phyloP scores from a whole-genome alignment of 495 filamentous ascomycete genomes.

The Trichoderma erinaceum region DNA sequence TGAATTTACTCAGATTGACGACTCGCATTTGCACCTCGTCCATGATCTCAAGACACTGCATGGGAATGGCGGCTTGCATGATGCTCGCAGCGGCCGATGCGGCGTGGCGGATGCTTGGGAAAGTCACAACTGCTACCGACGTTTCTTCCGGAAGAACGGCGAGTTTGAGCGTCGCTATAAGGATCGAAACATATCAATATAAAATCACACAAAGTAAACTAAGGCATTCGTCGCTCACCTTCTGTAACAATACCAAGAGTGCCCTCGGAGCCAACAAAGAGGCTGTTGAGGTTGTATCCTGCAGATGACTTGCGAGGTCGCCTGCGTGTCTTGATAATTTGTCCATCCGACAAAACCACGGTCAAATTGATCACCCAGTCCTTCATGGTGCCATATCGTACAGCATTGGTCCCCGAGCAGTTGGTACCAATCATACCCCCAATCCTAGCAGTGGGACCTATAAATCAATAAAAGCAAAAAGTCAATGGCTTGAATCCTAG shows the following conservation, averaged over 20 bases:
- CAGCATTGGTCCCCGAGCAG: conserved; percentile 75
- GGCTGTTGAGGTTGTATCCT: conserved; percentile 70
- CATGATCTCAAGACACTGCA: conserved; percentile 76
- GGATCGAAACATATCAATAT: background rate
- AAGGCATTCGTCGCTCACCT: conserved; percentile 3
- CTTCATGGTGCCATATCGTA: conserved; percentile 79
- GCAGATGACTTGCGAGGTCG: conserved; percentile 73
- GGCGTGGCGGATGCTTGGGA: conserved; percentile 66
- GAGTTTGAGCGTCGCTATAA: conserved; percentile 58
- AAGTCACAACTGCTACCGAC: conserved; percentile 69
- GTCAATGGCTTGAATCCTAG: background rate
- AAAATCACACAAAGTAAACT: background rate
- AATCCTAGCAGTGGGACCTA: conserved; percentile 56
- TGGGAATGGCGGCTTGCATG: conserved; percentile 64
- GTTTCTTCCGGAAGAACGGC: conserved; percentile 66
- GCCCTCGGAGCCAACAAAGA: conserved; percentile 74
- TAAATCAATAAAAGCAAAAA: conserved; percentile 1
- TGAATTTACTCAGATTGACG: conserved; percentile 65
- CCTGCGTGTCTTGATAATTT: conserved; percentile 67
- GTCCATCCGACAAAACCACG: conserved; percentile 72
- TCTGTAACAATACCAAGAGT: conserved; percentile 75
- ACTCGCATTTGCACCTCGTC: conserved; percentile 78
- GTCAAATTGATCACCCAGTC: conserved; percentile 82
- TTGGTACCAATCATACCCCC: conserved; percentile 76
- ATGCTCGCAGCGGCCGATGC: conserved; percentile 63